Evolutionary conservation across 2,329 filamentous ascomycete species (phyloP).

Genomic region (Atkinsonella texensis): DNA sequence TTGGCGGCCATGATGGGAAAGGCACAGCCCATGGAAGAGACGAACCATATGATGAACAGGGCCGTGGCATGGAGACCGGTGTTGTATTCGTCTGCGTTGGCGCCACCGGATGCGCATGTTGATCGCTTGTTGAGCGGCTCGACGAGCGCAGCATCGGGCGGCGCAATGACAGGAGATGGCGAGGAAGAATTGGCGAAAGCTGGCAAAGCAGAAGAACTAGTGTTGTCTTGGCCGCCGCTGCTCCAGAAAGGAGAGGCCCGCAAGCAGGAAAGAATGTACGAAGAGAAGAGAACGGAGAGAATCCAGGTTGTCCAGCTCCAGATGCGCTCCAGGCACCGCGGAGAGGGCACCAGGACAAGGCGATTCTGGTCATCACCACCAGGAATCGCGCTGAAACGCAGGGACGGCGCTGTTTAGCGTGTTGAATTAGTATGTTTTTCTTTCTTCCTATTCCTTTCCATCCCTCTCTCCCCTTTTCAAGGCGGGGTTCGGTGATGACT

Average conservation of each 20-base stretch:
- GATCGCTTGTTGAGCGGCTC: constrained; percentile 14
- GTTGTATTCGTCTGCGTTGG: constrained; percentile 34
- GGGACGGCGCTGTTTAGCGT: constrained; percentile 15
- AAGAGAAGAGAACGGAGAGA: constrained; percentile 28
- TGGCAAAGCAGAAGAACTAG: not conserved
- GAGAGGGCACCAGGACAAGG: constrained; percentile 19
- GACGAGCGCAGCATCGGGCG: constrained; percentile 1
- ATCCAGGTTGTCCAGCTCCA: constrained; percentile 31
- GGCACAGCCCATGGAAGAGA: constrained; percentile 35
- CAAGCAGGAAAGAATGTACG: constrained; percentile 17
- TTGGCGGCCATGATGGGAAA: constrained; percentile 43
- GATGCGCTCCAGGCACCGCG: constrained; percentile 18
- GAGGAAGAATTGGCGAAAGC: constrained; percentile 1
- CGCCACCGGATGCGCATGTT: constrained; percentile 18
- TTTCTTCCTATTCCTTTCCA: constrained; percentile 5
- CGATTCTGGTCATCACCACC: constrained; percentile 29
- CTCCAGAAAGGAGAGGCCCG: not conserved
- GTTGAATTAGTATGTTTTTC: not conserved
- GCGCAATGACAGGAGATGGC: not conserved
- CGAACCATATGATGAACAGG: constrained; percentile 35
- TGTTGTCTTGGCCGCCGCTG: not conserved
- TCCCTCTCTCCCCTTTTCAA: too few species aligned
- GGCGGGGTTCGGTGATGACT: constrained; percentile 10
- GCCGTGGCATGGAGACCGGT: constrained; percentile 45
- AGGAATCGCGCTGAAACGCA: constrained; percentile 20